Evolutionary conservation across 345 rosid species (phyloP).

Genomic region (Aurinia saxatilis): DNA sequence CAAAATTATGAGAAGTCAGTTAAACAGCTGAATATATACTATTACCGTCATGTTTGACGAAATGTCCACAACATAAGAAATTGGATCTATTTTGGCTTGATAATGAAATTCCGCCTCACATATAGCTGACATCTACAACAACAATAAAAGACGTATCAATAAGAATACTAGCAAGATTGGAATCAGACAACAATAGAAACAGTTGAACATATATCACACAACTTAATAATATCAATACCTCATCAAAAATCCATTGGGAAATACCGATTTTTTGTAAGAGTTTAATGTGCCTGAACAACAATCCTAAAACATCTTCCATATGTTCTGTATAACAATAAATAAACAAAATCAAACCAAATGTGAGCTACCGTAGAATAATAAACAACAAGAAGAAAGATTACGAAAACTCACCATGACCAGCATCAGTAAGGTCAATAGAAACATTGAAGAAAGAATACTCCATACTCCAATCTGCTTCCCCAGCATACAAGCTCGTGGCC

Average conservation of each 20-base stretch:
- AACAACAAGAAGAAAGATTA: neutral
- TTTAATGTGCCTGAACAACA: conserved; percentile 63
- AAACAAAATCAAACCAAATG: neutral
- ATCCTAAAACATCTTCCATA: conserved; percentile 64
- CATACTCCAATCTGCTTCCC: conserved; percentile 44
- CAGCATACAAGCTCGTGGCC: conserved; percentile 67
- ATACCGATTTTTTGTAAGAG: conserved; percentile 66
- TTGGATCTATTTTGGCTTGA: conserved; percentile 63
- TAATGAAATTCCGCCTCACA: conserved; percentile 76
- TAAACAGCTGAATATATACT: neutral
- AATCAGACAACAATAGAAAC: neutral
- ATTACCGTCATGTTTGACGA: conserved; percentile 62
- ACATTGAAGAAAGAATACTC: conserved; percentile 77
- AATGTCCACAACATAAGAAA: conserved; percentile 40
- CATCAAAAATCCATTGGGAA: conserved; percentile 85
- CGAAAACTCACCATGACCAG: conserved; percentile 72
- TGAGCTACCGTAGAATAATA: neutral
- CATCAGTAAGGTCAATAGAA: conserved; percentile 64
- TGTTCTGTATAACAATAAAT: conserved; percentile 49
- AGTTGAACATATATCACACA: neutral
- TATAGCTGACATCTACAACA: conserved; percentile 69
- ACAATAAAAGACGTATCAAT: conserved; percentile 24
- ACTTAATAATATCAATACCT: conserved; percentile 41
- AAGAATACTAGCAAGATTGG: neutral
- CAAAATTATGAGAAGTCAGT: neutral